Evolutionary conservation across 225 moss, liverwort and hornwort genomes (phyloP).

Genomic region (Physcomitrellopsis africana): DNA sequence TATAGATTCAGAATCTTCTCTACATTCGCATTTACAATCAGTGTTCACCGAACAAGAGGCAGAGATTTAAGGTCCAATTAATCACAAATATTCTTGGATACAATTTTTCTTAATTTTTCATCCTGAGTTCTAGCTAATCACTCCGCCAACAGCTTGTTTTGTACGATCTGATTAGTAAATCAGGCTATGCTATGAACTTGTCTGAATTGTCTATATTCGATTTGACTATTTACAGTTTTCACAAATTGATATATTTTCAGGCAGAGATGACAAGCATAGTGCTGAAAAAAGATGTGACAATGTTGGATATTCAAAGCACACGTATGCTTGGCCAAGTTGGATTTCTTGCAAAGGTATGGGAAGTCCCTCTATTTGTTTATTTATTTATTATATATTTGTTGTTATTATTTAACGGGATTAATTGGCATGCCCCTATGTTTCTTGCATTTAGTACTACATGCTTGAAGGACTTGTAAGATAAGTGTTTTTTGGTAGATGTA

Average conservation of each 20-base stretch:
- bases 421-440: background rate
- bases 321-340: slow-evolving; percentile 78
- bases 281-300: slow-evolving; percentile 65
- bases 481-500: background rate
- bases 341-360: slow-evolving; percentile 54
- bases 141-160: background rate
- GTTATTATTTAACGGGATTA: background rate
- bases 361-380: too few species aligned
- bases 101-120: background rate
- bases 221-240: slow-evolving; percentile 3
- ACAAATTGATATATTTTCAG: slow-evolving; percentile 4
- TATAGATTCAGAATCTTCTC: background rate
- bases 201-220: background rate
- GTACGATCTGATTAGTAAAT: background rate
- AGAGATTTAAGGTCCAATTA: background rate
- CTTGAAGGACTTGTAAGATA: background rate
- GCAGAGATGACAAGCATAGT: slow-evolving; percentile 69
- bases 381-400: too few species aligned
- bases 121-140: background rate
- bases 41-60: background rate
- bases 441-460: background rate
- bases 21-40: background rate
- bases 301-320: slow-evolving; percentile 71
- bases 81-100: background rate
- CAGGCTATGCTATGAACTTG: background rate